Conservation (phyloP, 2,329 filamentous ascomycete species). For the Xylaria sp. region DNA sequence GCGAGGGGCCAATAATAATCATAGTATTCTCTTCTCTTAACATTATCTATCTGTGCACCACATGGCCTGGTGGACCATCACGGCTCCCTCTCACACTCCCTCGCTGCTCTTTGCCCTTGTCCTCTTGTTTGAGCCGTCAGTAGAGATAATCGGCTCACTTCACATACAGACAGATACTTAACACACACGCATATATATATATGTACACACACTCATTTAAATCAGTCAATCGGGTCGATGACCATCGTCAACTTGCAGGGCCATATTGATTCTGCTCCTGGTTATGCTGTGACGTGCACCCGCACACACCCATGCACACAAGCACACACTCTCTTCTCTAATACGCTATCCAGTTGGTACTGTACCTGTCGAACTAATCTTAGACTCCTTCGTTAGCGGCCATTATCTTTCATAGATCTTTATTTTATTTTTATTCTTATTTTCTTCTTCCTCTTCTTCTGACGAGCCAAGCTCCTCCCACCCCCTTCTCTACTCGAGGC, state of each 20-base stretch:
- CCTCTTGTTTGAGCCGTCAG: conserved; percentile 14
- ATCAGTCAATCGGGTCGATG: background rate
- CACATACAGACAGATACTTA: background rate
- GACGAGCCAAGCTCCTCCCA: conserved; percentile 10
- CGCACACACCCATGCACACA: conserved; percentile 1
- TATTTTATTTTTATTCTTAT: background rate
- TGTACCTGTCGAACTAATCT: conserved; percentile 4
- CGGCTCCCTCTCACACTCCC: background rate
- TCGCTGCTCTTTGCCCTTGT: background rate
- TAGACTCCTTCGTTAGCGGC: conserved; percentile 30
- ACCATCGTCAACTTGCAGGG: conserved; percentile 1
- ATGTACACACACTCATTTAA: conserved; percentile 3
- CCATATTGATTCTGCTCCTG: conserved; percentile 3
- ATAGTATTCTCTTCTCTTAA: background rate
- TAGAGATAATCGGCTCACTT: conserved; percentile 4
- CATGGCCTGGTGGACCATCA: background rate
- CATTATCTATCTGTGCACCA: conserved; percentile 18
- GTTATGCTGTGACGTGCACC: conserved; percentile 20
- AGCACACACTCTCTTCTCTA: background rate
- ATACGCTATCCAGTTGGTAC: background rate
- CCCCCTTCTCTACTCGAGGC: background rate
- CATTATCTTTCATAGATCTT: conserved; percentile 23
- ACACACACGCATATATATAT: background rate
- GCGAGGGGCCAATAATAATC: background rate
- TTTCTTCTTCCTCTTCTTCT: conserved; percentile 13